phyloP scores from a whole-genome alignment of 176 grass and related monocot genomes.

The Calamus simplicifolius region DNA sequence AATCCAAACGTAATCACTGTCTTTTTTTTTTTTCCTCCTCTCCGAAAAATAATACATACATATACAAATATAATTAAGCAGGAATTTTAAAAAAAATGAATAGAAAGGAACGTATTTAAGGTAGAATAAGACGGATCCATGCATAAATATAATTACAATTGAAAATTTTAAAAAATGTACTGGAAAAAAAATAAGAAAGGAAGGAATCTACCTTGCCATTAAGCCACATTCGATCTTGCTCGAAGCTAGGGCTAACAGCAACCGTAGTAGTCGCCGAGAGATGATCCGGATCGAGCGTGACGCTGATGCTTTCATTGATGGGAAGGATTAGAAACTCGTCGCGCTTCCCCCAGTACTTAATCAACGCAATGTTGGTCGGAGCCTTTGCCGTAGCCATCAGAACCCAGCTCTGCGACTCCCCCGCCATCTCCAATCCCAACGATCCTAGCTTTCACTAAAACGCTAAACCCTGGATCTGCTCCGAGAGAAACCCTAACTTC shows the following conservation, averaged over 20 bases:
- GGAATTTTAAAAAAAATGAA: not conserved
- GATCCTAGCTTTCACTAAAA: too few species aligned
- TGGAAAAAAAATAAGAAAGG: not conserved
- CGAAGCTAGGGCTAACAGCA: slow-evolving; percentile 78
- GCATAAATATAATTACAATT: too few species aligned
- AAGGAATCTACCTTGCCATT: slow-evolving; percentile 58
- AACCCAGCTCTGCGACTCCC: slow-evolving; percentile 41
- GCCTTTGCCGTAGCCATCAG: slow-evolving; percentile 78
- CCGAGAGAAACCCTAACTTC: too few species aligned
- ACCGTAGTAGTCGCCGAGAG: slow-evolving; percentile 95
- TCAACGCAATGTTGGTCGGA: slow-evolving; percentile 96
- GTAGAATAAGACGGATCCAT: too few species aligned
- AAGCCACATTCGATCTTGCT: slow-evolving; percentile 93
- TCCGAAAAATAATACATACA: not conserved
- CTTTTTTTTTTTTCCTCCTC: not conserved
- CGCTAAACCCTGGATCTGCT: too few species aligned
- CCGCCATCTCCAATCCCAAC: slow-evolving; percentile 8
- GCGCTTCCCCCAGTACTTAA: slow-evolving; percentile 99
- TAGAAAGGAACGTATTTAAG: too few species aligned
- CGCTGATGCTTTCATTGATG: slow-evolving; percentile 90
- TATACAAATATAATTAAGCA: not conserved
- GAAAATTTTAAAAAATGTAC: not conserved
- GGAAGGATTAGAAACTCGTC: slow-evolving; percentile 92
- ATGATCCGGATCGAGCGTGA: slow-evolving; percentile 88
- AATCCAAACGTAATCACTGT: too few species aligned